phyloP scores from a whole-genome alignment of 768 basidiomycete genomes.

The Termitomyces sp. region DNA sequence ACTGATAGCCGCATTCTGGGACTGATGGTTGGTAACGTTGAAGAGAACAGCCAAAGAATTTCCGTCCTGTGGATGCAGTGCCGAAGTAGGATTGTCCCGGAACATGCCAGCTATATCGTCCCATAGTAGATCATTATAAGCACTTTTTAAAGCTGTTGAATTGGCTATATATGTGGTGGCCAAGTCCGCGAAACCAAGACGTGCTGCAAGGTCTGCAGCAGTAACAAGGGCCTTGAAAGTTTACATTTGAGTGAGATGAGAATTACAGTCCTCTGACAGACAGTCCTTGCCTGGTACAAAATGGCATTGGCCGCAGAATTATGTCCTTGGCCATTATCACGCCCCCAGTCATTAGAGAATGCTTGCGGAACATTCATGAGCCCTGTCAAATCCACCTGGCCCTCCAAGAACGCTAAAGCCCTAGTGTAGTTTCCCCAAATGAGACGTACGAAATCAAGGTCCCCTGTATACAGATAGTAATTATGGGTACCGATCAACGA shows the following conservation, averaged over 20 bases:
- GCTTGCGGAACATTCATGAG: constrained; percentile 33
- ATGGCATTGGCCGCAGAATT: constrained; percentile 45
- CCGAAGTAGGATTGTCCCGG: constrained; percentile 37
- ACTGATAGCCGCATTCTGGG: constrained; percentile 38
- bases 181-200: constrained; percentile 19
- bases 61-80: constrained; percentile 43
- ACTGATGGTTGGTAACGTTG: constrained; percentile 32
- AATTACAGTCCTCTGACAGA: background rate
- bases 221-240: constrained; percentile 26
- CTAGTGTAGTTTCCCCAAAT: constrained; percentile 43
- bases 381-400: constrained; percentile 33
- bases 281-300: constrained; percentile 29
- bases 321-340: constrained; percentile 38
- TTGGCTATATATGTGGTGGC: constrained; percentile 24
- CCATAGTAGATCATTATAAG: constrained; percentile 41
- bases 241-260: too few relatives aligned
- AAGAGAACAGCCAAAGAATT: constrained; percentile 44
- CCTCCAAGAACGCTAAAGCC: constrained; percentile 32
- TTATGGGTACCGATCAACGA: constrained; percentile 38
- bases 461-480: constrained; percentile 44
- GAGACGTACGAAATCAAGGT: constrained; percentile 33
- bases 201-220: constrained; percentile 29
- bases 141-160: constrained; percentile 31
- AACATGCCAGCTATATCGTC: constrained; percentile 36
- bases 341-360: constrained; percentile 45